phyloP scores from a whole-genome alignment of 768 basidiomycete species.

The Collybia sordida region DNA sequence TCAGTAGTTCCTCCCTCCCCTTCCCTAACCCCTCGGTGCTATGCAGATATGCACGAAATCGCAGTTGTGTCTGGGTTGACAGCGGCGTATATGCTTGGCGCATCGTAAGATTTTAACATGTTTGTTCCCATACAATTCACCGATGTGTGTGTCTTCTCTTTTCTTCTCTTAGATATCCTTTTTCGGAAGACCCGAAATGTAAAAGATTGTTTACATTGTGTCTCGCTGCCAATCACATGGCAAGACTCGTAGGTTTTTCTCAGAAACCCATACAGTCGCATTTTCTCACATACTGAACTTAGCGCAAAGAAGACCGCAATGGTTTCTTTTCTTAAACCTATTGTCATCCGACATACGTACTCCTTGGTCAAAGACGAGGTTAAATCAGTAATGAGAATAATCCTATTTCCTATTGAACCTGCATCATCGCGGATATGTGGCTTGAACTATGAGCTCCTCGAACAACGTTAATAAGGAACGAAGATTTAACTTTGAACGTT shows the following conservation, averaged over 20 bases:
- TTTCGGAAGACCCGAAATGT: conserved; percentile 27
- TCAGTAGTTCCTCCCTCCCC: neutral
- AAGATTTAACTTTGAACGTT: neutral
- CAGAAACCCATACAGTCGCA: neutral
- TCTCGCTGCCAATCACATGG: conserved; percentile 25
- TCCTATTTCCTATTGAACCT: too few relatives aligned
- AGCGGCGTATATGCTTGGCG: conserved; percentile 37
- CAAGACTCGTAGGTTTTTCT: conserved; percentile 10
- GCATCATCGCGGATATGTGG: too few relatives aligned
- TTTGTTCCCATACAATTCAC: neutral
- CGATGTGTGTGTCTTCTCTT: neutral
- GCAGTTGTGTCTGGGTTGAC: conserved; percentile 37
- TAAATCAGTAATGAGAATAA: too few relatives aligned
- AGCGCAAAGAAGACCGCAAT: conserved; percentile 19
- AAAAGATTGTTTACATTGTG: conserved; percentile 27
- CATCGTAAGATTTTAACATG: conserved; percentile 25
- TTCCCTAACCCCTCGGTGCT: neutral
- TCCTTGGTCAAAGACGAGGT: neutral
- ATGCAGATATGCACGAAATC: conserved; percentile 36
- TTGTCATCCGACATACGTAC: neutral
- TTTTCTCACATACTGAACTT: neutral
- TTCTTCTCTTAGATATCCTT: conserved; percentile 24
- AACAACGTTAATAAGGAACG: neutral
- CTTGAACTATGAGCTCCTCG: too few relatives aligned
- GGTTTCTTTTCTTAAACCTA: conserved; percentile 12